phyloP scores from a whole-genome alignment of 306 rosid genomes.

The Rosa lucieae region DNA sequence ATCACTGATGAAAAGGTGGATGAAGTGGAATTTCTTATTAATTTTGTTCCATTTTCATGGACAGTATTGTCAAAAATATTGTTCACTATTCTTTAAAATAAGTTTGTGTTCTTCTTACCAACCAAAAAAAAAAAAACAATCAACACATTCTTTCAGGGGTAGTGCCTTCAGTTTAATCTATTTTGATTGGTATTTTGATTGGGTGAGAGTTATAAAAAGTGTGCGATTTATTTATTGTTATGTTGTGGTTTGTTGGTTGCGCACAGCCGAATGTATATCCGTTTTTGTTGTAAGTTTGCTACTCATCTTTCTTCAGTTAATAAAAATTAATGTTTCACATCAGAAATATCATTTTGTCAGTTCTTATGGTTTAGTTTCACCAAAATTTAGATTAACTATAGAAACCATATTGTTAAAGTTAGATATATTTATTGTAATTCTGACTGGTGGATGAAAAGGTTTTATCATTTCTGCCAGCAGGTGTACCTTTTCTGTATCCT shows the following conservation, averaged over 20 bases:
- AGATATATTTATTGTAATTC: neutral
- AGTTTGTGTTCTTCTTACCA: neutral
- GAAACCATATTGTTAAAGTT: neutral
- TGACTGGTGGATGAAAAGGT: neutral
- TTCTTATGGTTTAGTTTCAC: neutral
- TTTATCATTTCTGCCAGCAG: neutral
- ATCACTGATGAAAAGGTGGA: neutral
- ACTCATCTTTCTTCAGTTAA: neutral
- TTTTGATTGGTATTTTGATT: neutral
- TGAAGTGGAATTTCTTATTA: neutral
- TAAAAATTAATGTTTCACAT: neutral
- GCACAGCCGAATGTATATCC: neutral
- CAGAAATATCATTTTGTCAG: neutral
- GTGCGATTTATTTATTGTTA: neutral
- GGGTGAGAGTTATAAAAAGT: neutral
- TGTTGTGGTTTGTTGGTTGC: neutral
- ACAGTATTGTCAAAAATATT: neutral
- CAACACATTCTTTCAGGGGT: neutral
- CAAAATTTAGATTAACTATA: neutral
- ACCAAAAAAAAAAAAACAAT: neutral
- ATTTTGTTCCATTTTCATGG: neutral
- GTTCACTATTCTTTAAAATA: neutral
- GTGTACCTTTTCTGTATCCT: neutral
- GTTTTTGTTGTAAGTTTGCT: neutral
- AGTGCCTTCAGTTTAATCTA: neutral